Percentiles rank a stretch among this genome's conserved stretches.
Evolutionary conservation across 2,329 filamentous ascomycete genomes (phyloP).

Genomic region (Aspergillus sp.): DNA sequence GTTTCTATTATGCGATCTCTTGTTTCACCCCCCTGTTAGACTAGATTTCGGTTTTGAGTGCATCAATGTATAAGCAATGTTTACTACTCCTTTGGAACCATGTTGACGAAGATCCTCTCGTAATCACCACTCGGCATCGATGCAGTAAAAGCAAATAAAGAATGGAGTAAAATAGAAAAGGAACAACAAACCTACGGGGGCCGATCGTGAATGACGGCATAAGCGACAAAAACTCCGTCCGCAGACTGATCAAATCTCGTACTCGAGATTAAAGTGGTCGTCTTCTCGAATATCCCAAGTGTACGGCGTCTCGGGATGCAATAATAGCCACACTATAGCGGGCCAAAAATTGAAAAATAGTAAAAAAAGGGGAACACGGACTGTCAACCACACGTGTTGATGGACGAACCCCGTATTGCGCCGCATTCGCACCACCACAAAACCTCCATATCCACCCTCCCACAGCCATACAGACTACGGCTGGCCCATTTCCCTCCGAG

Average conservation of each 20-base stretch:
- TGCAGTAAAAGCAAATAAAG: neutral
- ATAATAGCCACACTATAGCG: neutral
- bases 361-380: neutral
- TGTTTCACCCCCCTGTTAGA: neutral
- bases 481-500: slow-evolving; percentile 4
- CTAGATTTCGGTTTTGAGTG: slow-evolving; percentile 5
- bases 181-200: neutral
- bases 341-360: neutral
- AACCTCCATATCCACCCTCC: neutral
- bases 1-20: neutral
- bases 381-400: neutral
- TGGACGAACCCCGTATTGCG: slow-evolving; percentile 1
- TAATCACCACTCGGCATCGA: neutral
- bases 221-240: neutral
- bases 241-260: neutral
- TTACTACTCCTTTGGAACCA: neutral
- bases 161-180: neutral
- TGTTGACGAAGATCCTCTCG: neutral
- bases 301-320: neutral
- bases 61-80: slow-evolving; percentile 4
- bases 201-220: neutral
- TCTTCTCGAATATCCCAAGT: neutral
- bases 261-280: neutral
- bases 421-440: neutral
- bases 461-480: neutral